These are phyloP conservation scores for Mucor sp. DNA, from an alignment of 371 early-diverging fungal genomes.

Conservation along the genomic window DNA sequence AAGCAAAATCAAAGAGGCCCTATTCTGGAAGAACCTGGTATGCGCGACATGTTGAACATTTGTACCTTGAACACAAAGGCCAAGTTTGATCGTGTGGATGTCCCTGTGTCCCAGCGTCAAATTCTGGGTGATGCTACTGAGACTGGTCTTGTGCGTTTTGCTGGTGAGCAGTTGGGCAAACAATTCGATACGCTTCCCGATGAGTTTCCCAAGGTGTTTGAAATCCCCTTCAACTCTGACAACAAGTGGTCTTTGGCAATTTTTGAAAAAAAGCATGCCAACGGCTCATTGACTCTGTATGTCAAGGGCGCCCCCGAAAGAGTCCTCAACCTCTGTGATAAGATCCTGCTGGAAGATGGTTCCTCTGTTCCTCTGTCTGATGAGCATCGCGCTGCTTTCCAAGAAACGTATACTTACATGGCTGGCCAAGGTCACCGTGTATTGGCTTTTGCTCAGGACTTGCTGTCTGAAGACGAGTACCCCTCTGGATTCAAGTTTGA, in stretches of 20 bases:
- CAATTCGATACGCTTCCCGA: conserved; percentile 69
- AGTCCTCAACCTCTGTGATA: conserved; percentile 75
- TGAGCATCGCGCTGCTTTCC: conserved; percentile 62
- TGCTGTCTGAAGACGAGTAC: conserved; percentile 64
- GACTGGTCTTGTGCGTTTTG: conserved; percentile 83
- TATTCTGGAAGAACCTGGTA: conserved; percentile 50
- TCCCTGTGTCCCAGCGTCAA: conserved; percentile 56
- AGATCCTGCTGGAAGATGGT: conserved; percentile 52
- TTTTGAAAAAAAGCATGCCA: conserved; percentile 68
- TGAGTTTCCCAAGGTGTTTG: conserved; percentile 84
- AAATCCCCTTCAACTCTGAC: conserved; percentile 94
- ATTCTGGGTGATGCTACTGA: conserved; percentile 94
- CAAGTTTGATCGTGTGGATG: conserved; percentile 86
- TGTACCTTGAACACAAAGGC: conserved; percentile 80
- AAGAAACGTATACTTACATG: conserved; percentile 80
- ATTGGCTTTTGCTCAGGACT: conserved; percentile 85
- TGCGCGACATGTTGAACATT: conserved; percentile 71
- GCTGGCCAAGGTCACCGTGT: conserved; percentile 94
- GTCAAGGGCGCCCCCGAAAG: conserved; percentile 97
- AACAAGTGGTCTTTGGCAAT: conserved; percentile 96
- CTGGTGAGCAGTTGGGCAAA: conserved; percentile 57
- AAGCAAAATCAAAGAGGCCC: conserved; percentile 7
- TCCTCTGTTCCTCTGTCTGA: conserved; percentile 54
- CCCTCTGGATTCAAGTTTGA: conserved; percentile 74
- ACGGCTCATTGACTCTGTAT: conserved; percentile 72